Evolutionary conservation across 306 rosid species (phyloP), one percentile per base, ranked within the genome.

Genomic region (Vigna radiata): DNA sequence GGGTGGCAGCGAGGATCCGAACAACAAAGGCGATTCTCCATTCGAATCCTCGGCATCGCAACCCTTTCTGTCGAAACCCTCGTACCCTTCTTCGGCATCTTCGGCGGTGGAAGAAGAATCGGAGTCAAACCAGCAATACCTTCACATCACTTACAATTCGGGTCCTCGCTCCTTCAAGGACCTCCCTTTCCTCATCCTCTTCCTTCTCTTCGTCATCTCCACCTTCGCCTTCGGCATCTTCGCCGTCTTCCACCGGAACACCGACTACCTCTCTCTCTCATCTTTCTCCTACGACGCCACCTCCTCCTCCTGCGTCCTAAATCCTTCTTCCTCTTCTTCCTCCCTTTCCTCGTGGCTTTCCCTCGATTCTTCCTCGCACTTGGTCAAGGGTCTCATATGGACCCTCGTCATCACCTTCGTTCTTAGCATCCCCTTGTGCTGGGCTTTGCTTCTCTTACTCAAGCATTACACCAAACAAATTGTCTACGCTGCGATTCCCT

Each of bases 381-480:
- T 90, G 8, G 31, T 72, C 0, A 62, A 86, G 39, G 87, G 68
- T 81, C 77, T 92, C 81, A 86, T 72, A 58, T 92, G 97, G 98
- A 86, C 93, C 7, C 91, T 95, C 10, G 93, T 92, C 1, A 52
- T 73, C 12, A 95, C 98, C 9, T 81, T 92, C 49, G 4, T 90
- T 23, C 44, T 92, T 33, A 90, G 91, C 73, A 4, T 87, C 6
- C 98, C 98, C 75, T 70, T 92, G 21, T 89, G 97, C 70, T 82
- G 90, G 39, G 44, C 59, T 0, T 65, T 95, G 12, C 97, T 95
- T 36, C 68, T 91, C 46, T 77, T 65, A 25, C 96, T 95, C 72
- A 95, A 92, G 82, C 89, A 65, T 78, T 95, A 92, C 49, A 85
- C 98, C 67, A 92, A 91, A 75, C 97, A 92, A 49, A 69, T 95